A percentile compares a stretch with the other conserved stretches of the same genome.
Conservation (phyloP, 495 filamentous ascomycete species). For the Aspergillus bridgeri region DNA sequence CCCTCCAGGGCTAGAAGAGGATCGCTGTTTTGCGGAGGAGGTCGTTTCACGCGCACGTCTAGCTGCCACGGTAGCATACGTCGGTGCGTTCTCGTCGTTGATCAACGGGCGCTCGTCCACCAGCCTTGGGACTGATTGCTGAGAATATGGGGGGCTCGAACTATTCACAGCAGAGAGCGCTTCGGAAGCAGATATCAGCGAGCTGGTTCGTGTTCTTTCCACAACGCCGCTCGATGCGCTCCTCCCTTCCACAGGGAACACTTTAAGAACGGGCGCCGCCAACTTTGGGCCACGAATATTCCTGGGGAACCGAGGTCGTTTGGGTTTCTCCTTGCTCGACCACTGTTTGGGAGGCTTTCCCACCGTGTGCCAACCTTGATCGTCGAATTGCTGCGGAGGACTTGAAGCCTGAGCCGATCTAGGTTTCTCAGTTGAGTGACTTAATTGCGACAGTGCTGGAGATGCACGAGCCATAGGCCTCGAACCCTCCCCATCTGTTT, state of each 20-base stretch:
- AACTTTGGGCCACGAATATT: conserved; percentile 32
- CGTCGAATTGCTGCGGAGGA: conserved; percentile 23
- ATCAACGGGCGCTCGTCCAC: background rate
- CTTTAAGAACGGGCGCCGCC: conserved; percentile 32
- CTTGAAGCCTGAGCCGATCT: conserved; percentile 24
- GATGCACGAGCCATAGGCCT: conserved; percentile 23
- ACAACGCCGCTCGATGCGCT: conserved; percentile 32
- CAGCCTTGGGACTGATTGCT: conserved; percentile 10
- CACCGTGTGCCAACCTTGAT: conserved; percentile 41
- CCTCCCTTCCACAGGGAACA: conserved; percentile 30
- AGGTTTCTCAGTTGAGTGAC: conserved; percentile 31
- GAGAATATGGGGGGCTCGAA: conserved; percentile 28
- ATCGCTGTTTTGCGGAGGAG: conserved; percentile 19
- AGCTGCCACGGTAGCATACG: conserved; percentile 28
- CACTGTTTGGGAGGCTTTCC: conserved; percentile 22
- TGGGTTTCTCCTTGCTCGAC: conserved; percentile 12
- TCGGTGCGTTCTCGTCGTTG: conserved; percentile 27
- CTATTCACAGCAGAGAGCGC: conserved; percentile 40
- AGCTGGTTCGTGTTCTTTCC: conserved; percentile 16
- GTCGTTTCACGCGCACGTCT: conserved; percentile 18
- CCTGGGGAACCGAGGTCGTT: conserved; percentile 23
- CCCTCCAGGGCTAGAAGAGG: conserved; percentile 21
- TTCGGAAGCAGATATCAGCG: conserved; percentile 34
- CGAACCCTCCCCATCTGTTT: conserved; percentile 39
- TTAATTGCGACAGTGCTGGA: conserved; percentile 34